Evolutionary conservation across 208 protist genomes (phyloP).

Genomic region (Trypanosoma rangeli): DNA sequence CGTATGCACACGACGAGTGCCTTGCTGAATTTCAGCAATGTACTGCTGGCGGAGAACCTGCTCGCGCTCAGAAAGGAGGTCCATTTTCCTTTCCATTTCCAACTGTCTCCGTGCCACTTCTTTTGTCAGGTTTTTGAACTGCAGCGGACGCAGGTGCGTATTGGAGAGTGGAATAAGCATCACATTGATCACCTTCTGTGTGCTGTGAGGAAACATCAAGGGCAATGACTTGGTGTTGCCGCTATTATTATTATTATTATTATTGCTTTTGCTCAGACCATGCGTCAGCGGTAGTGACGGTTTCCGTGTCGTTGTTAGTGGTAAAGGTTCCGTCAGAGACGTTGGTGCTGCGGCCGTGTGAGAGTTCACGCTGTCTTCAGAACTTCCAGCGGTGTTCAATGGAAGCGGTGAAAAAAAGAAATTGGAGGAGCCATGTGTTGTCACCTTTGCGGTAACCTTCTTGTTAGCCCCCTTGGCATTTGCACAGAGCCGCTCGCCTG

Average conservation of each 20-base stretch:
- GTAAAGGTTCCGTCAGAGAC: not conserved
- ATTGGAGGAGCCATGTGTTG: not conserved
- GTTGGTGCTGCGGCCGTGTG: not conserved
- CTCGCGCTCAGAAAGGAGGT: constrained; percentile 33
- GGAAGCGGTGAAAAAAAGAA: not conserved
- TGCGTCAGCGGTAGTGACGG: constrained; percentile 2
- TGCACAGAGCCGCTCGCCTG: constrained; percentile 22
- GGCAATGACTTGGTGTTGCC: not conserved
- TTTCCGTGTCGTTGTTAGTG: not conserved
- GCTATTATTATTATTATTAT: not conserved
- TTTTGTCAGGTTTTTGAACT: constrained; percentile 31
- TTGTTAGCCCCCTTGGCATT: not conserved
- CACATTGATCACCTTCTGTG: constrained; percentile 25
- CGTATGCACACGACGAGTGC: not conserved
- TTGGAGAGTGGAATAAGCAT: constrained; percentile 39
- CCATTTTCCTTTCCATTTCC: constrained; percentile 31
- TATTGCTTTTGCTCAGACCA: constrained; percentile 8
- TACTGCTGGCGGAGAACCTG: constrained; percentile 40
- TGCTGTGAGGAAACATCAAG: not conserved
- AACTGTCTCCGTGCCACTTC: constrained; percentile 38
- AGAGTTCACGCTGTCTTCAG: not conserved
- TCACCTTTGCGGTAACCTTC: not conserved
- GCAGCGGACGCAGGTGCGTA: constrained; percentile 31
- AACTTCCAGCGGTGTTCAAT: not conserved
- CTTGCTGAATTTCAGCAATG: constrained; percentile 16